Evolutionary conservation across 176 grass and related monocot genomes (phyloP).

Genomic region (Eleusine coracana): DNA sequence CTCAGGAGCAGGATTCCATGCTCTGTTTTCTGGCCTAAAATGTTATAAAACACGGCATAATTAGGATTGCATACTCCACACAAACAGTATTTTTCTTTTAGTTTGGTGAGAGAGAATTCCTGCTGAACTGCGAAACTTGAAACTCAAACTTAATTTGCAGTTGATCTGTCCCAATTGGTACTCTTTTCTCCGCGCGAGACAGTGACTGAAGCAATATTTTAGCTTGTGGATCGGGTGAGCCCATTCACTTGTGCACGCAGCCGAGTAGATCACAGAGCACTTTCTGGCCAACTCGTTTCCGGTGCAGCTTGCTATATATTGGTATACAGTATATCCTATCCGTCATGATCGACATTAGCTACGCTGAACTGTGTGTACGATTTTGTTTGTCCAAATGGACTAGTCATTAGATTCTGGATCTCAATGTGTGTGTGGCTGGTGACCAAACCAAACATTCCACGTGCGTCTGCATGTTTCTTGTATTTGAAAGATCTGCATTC

Average conservation of each 20-base stretch:
- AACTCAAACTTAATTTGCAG: neutral
- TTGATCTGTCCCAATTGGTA: neutral
- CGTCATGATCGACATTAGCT: neutral
- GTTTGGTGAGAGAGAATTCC: neutral
- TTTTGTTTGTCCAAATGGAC: constrained; percentile 24
- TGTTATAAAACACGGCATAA: neutral
- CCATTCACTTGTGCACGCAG: neutral
- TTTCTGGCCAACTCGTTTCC: neutral
- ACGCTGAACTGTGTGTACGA: neutral
- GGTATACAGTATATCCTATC: too few species aligned
- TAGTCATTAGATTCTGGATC: constrained; percentile 23
- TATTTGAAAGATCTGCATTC: neutral
- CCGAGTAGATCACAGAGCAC: neutral
- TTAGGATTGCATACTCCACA: neutral
- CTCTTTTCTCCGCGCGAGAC: neutral
- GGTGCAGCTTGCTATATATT: neutral
- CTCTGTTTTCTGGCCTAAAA: neutral
- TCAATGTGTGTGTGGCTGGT: constrained; percentile 27
- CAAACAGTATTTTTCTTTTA: neutral
- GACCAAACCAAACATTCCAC: constrained; percentile 41
- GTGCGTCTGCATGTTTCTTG: constrained; percentile 10
- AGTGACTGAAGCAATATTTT: neutral
- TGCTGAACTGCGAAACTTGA: neutral
- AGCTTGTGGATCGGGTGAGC: neutral
- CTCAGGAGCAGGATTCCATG: neutral